Base-by-base conservation (phyloP, 2,329 filamentous ascomycete genomes). In the Colletotrichum lupini region DNA sequence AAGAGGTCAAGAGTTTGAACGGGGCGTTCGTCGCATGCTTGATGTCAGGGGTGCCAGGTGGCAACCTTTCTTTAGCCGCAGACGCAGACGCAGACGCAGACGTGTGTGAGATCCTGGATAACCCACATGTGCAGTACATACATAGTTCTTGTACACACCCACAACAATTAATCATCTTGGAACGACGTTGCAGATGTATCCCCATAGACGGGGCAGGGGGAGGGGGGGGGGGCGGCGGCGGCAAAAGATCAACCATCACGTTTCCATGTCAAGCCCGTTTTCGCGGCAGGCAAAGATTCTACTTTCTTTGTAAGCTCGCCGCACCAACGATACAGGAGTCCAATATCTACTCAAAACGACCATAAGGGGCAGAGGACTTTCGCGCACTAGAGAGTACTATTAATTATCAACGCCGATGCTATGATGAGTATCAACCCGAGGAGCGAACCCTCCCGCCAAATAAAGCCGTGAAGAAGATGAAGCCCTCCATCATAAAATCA, bases 351-450 rank as follows among this genome's bases (percentile, higher is more conserved):
- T 16, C 16, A 16, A 42, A 19, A 6, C 5, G 16, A 42, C 14
- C 14, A 16, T 14, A 42, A 19, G 5, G 9, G 14, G 14, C 14
- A 42, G 14, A 2, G 6, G 37, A 42, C 32, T 32, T 32, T 32
- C 12, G 32, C 42, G 19, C 22, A 55, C 52, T 26, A 55, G 22
- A 16, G 52, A 26, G 61, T 57, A 49, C 32, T 61, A 73, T 61
- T 53, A 61, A 49, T 49, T 19, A 37, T 59, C 57, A 74, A 74
- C 72, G 72, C 72, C 72, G 68, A 67, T 74, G 72, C 72, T 74
- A 74, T 74, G 72, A 65, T 70, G 70, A 61, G 70, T 57, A 61
- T 24, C 70, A 73, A 66, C 24, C 67, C 62, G 49, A 70, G 35
- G 60, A 60, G 24, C 57, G 61, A 60, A 24, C 46, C 67, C 53